These are phyloP conservation scores for Vachellia collinsii DNA, from an alignment of 306 rosid genomes.

Conservation along the genomic window DNA sequence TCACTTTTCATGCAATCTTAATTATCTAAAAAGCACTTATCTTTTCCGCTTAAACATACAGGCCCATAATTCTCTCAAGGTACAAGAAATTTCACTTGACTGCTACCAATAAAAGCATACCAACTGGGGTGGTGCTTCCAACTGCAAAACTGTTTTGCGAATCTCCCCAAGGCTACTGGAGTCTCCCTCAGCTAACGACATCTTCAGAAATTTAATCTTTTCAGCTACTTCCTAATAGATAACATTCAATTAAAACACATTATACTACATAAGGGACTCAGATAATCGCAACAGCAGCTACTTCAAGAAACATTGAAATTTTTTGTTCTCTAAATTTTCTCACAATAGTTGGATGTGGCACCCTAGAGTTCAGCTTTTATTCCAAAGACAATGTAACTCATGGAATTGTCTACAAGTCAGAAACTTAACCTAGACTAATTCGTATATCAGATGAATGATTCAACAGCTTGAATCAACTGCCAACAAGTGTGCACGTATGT, in stretches of 20 bases:
- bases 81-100: slow-evolving; percentile 17
- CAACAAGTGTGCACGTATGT: background rate
- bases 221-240: slow-evolving; percentile 70
- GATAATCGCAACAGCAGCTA: background rate
- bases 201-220: slow-evolving; percentile 66
- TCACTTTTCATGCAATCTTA: background rate
- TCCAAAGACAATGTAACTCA: slow-evolving; percentile 11
- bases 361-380: slow-evolving; percentile 29
- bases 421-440: slow-evolving; percentile 18
- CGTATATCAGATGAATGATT: slow-evolving; percentile 13
- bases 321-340: slow-evolving; percentile 8
- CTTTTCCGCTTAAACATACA: background rate
- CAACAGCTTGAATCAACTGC: slow-evolving; percentile 33
- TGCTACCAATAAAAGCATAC: slow-evolving; percentile 50
- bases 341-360: slow-evolving; percentile 16
- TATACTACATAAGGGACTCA: slow-evolving; percentile 21
- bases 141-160: slow-evolving; percentile 79
- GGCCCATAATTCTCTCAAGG: background rate
- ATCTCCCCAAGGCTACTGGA: slow-evolving; percentile 72
- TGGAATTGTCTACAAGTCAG: slow-evolving; percentile 10
- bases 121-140: slow-evolving; percentile 75
- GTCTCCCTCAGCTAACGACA: slow-evolving; percentile 65
- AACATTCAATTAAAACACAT: slow-evolving; percentile 34
- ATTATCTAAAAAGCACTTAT: background rate
- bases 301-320: background rate